phyloP scores from a whole-genome alignment of 1,284 basidiomycete genomes.

The Naganishia cerealis region DNA sequence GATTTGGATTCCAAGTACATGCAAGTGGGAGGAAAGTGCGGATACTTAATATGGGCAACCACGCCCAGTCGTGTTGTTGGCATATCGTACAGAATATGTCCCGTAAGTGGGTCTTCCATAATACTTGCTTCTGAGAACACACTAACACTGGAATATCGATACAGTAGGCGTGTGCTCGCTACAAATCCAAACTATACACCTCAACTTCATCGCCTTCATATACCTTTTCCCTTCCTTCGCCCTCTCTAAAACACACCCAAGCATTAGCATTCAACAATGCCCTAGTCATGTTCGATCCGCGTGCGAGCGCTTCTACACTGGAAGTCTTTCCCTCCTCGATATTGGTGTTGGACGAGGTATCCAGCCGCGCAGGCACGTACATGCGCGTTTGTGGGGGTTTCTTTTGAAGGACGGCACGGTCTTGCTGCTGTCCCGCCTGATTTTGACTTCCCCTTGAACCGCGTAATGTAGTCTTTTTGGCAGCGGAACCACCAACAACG shows the following conservation, averaged over 20 bases:
- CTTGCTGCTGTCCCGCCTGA: background rate
- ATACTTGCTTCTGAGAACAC: background rate
- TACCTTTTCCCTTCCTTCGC: conserved; percentile 21
- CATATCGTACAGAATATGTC: background rate
- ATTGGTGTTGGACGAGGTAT: no score
- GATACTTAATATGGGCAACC: background rate
- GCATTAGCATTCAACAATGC: conserved; percentile 21
- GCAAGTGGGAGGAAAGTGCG: conserved; percentile 64
- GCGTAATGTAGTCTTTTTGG: background rate
- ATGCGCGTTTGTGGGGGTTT: conserved; percentile 28
- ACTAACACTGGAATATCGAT: background rate
- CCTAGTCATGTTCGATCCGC: conserved; percentile 26
- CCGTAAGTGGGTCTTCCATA: background rate
- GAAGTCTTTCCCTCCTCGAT: background rate
- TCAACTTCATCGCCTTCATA: conserved; percentile 25
- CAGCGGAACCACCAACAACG: background rate
- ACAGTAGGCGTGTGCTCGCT: background rate
- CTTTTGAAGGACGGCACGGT: conserved; percentile 1
- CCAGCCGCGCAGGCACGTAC: conserved; percentile 19
- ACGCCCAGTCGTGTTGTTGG: background rate
- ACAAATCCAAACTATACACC: conserved; percentile 14
- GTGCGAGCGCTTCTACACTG: conserved; percentile 25
- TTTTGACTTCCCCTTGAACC: background rate
- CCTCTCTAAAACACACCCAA: conserved; percentile 27
- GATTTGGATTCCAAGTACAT: conserved; percentile 80